A percentile compares a stretch with the other conserved stretches of the same genome.
These are phyloP conservation scores for Solanum bulbocastanum DNA, from an alignment of 257 asterid species.

Conservation along the genomic window DNA sequence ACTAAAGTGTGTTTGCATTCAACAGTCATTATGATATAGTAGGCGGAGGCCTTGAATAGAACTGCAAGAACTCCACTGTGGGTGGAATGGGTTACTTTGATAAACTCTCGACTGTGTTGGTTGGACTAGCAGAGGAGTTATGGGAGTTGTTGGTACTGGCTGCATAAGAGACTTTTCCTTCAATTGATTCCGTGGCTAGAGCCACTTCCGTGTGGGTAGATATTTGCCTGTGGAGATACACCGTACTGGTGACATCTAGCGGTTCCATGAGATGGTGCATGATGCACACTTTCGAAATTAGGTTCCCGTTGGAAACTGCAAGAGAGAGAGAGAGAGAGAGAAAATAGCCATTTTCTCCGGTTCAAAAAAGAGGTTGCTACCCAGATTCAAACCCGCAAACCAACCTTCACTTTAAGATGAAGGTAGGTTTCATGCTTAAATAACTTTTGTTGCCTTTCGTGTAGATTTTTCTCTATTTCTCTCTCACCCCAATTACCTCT, in stretches of 20 bases:
- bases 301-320: background rate
- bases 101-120: too few relatives aligned
- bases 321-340: background rate
- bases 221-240: background rate
- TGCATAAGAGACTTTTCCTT: too few relatives aligned
- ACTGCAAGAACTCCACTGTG: background rate
- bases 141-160: too few relatives aligned
- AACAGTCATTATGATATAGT: background rate
- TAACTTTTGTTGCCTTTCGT: too few relatives aligned
- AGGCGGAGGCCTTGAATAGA: background rate
- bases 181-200: background rate
- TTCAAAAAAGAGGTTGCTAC: background rate
- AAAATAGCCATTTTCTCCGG: background rate
- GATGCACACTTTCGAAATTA: background rate
- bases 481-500: too few relatives aligned
- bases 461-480: too few relatives aligned
- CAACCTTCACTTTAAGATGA: background rate
- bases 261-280: background rate
- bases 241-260: rapidly evolving
- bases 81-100: background rate
- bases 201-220: background rate
- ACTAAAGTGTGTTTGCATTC: background rate
- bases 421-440: background rate
- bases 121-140: too few relatives aligned
- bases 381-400: background rate